Conservation (phyloP, 2,329 filamentous ascomycete genomes). For the Dothiorella sarmentorum region DNA sequence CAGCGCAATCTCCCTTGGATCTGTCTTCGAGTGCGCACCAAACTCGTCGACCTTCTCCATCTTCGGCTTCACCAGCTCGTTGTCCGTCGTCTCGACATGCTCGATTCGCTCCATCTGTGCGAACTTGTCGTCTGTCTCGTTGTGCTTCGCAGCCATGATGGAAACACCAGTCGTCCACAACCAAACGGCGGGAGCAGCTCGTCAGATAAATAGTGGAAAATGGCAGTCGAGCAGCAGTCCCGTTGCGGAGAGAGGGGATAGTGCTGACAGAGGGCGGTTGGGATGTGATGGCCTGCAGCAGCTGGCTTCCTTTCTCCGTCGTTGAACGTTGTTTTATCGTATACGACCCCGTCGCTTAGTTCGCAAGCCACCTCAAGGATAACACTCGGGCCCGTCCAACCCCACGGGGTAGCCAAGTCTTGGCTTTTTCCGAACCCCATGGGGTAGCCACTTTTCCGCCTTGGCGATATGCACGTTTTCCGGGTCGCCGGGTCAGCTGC, state of each 20-base stretch:
- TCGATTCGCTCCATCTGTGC: constrained; percentile 4
- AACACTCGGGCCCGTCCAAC: background rate
- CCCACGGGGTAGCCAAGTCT: constrained; percentile 2
- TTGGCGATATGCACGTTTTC: background rate
- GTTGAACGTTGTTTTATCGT: background rate
- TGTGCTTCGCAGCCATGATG: constrained; percentile 1
- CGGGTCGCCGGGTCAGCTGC: background rate
- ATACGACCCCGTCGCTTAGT: background rate
- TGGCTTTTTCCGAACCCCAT: constrained; percentile 1
- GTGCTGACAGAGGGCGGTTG: background rate
- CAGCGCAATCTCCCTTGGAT: constrained; percentile 32
- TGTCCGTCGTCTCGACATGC: background rate
- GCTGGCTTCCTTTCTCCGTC: background rate
- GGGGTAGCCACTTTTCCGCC: background rate
- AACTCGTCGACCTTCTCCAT: constrained; percentile 31
- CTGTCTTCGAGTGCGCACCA: constrained; percentile 34
- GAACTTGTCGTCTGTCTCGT: background rate
- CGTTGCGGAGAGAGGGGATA: background rate
- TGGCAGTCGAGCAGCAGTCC: too few relatives aligned
- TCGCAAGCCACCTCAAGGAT: background rate
- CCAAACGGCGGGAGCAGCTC: background rate
- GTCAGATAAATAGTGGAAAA: background rate
- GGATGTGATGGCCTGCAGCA: background rate
- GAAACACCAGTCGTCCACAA: background rate
- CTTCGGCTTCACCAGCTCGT: constrained; percentile 4